phyloP scores from a whole-genome alignment of 768 basidiomycete species.

The Serendipita indica region DNA sequence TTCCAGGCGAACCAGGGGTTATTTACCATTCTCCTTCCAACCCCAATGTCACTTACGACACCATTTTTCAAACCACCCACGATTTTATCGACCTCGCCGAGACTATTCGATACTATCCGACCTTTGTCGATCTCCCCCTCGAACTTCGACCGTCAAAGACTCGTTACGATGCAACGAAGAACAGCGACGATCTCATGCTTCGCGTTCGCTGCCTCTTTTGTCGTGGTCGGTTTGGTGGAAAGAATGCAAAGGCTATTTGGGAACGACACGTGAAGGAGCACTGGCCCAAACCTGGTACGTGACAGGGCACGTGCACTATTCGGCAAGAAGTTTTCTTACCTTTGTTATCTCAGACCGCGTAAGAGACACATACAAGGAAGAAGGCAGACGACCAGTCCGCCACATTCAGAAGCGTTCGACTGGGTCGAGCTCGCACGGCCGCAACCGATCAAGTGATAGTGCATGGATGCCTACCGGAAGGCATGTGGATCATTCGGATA shows the following conservation, averaged over 20 bases:
- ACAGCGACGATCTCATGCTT: neutral
- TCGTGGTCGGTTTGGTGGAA: constrained; percentile 4
- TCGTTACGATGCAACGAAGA: constrained; percentile 4
- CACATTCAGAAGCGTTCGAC: constrained; percentile 1
- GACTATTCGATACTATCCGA: neutral
- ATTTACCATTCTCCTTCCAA: neutral
- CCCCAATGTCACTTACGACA: constrained; percentile 2
- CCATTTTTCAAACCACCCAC: constrained; percentile 5
- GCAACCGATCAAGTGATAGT: constrained; percentile 1
- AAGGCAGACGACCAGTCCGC: neutral
- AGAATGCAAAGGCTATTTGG: constrained; percentile 9
- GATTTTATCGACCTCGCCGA: neutral
- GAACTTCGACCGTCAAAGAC: constrained; percentile 1
- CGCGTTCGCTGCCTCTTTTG: constrained; percentile 2
- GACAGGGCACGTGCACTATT: neutral
- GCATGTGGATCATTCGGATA: neutral
- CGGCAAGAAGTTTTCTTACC: too few species aligned
- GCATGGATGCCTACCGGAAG: neutral
- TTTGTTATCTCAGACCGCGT: neutral
- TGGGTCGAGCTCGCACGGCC: neutral
- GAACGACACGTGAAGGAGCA: constrained; percentile 8
- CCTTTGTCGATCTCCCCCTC: constrained; percentile 2
- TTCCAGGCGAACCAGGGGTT: neutral
- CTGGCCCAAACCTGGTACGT: constrained; percentile 6
- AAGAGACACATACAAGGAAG: neutral